A percentile compares a stretch with the other conserved stretches of the same genome.
These are phyloP conservation scores for Eucalyptus pauciflora DNA, from an alignment of 345 rosid genomes.

Conservation along the genomic window DNA sequence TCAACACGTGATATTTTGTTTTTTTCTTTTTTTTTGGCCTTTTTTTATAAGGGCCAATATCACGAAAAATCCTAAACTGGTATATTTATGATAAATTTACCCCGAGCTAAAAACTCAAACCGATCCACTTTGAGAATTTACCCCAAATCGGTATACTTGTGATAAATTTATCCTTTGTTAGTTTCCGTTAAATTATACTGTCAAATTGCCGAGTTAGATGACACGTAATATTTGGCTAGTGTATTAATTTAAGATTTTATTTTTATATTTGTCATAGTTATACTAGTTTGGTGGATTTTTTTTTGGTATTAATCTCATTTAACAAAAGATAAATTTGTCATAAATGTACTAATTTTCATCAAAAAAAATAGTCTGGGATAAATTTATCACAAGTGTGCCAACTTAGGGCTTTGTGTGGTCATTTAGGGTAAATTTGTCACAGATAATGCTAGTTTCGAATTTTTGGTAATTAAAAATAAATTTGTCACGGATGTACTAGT, in stretches of 20 bases:
- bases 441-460: accelerated
- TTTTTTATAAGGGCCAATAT: not conserved
- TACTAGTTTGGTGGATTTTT: too few relatives aligned
- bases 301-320: accelerated
- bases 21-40: accelerated
- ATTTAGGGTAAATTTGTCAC: too few relatives aligned
- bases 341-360: accelerated
- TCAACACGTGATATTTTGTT: not conserved
- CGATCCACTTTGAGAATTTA: too few relatives aligned
- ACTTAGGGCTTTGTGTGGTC: accelerated
- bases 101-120: too few relatives aligned
- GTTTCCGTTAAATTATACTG: accelerated
- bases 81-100: accelerated
- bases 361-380: accelerated
- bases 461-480: accelerated
- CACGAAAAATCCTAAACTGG: accelerated
- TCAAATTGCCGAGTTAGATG: accelerated
- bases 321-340: accelerated
- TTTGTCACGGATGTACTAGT: accelerated
- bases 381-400: too few relatives aligned
- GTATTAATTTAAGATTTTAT: too few relatives aligned
- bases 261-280: too few relatives aligned
- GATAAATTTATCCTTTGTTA: accelerated
- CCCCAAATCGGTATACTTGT: accelerated
- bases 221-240: accelerated